Evolutionary conservation across 495 filamentous ascomycete species (phyloP).

Genomic region (Thozetella sp.): DNA sequence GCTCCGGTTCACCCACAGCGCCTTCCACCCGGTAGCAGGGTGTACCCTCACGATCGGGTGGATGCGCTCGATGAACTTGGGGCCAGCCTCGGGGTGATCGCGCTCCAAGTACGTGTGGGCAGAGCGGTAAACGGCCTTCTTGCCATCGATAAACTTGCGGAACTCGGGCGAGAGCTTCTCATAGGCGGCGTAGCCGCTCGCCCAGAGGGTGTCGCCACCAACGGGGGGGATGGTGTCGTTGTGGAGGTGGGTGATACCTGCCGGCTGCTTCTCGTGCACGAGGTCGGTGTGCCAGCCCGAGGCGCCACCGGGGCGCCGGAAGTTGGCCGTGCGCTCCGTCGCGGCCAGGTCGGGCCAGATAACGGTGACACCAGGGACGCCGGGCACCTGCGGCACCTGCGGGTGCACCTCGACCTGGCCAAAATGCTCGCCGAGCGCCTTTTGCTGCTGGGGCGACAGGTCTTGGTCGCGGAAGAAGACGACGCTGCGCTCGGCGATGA

Average conservation of each 20-base stretch:
- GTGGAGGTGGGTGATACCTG: slow-evolving; percentile 70
- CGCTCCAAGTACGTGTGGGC: slow-evolving; percentile 71
- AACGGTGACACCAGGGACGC: slow-evolving; percentile 63
- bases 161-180: slow-evolving; percentile 71
- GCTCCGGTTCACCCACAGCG: slow-evolving; percentile 68
- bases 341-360: slow-evolving; percentile 70
- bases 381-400: slow-evolving; percentile 70
- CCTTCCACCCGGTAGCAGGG: slow-evolving; percentile 72
- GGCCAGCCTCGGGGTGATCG: slow-evolving; percentile 59
- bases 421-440: slow-evolving; percentile 64
- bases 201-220: slow-evolving; percentile 75
- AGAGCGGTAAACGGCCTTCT: slow-evolving; percentile 64
- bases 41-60: slow-evolving; percentile 73
- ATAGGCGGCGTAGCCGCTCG: slow-evolving; percentile 69
- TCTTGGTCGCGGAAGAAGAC: slow-evolving; percentile 79
- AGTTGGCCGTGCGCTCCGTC: slow-evolving; percentile 54
- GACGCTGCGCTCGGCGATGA: slow-evolving; percentile 74
- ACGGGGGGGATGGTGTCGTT: slow-evolving; percentile 66
- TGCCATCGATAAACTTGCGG: slow-evolving; percentile 72
- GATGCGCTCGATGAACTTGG: slow-evolving; percentile 63
- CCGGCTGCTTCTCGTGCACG: slow-evolving; percentile 70
- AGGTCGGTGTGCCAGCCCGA: slow-evolving; percentile 73
- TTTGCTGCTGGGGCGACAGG: slow-evolving; percentile 69
- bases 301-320: slow-evolving; percentile 65
- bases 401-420: slow-evolving; percentile 71